Conservation (phyloP, 164 flowering plant species). For the Tetrastigma voinierianum region DNA sequence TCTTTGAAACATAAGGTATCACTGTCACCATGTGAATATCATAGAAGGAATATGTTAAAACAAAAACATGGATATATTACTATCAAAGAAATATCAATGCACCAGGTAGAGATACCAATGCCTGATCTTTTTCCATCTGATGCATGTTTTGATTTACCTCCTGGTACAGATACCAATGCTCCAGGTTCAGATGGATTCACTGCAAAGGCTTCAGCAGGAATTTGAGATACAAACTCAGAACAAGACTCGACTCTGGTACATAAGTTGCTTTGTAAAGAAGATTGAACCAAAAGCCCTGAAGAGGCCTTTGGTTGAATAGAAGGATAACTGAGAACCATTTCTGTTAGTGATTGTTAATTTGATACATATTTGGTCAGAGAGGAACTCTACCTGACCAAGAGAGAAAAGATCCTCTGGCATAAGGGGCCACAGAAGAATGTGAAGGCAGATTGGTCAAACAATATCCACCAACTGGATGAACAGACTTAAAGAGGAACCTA, state of each 20-base stretch:
- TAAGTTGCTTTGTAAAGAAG: neutral
- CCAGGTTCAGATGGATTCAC: neutral
- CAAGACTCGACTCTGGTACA: neutral
- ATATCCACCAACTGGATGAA: neutral
- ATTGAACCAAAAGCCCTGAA: neutral
- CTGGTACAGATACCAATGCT: neutral
- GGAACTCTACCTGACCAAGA: neutral
- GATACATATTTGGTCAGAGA: no score
- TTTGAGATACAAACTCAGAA: neutral
- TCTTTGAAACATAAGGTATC: no score
- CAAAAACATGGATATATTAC: no score
- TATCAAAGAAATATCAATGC: no score
- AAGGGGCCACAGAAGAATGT: neutral
- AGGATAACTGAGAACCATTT: no score
- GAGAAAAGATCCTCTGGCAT: neutral
- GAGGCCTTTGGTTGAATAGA: slow-evolving; percentile 1
- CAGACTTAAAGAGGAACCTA: neutral
- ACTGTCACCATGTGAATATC: no score
- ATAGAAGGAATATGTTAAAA: no score
- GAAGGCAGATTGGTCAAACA: neutral
- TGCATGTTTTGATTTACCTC: neutral
- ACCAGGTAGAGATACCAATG: no score
- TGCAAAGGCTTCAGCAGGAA: neutral
- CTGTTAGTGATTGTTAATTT: no score
- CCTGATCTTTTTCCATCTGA: neutral